Conservation (phyloP, 805 yeast genomes). For the Cyberlindnera euphorbiae region DNA sequence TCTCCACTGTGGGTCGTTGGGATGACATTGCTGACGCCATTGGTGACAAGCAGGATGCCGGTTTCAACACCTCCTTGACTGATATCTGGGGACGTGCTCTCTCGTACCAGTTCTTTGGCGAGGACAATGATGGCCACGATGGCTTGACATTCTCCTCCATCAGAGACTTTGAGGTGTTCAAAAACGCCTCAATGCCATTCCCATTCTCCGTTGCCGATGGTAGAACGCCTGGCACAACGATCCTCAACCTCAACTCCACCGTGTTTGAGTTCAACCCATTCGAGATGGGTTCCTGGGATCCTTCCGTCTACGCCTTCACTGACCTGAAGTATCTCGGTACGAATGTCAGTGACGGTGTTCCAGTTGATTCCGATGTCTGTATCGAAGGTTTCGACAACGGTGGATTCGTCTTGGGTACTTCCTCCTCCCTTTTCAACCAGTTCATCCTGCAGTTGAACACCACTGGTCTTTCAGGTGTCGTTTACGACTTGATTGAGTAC, state of each 20-base stretch:
- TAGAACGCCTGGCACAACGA: conserved; percentile 53
- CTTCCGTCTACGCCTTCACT: conserved; percentile 58
- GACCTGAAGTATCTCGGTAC: conserved; percentile 71
- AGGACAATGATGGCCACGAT: conserved; percentile 35
- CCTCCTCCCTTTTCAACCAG: conserved; percentile 76
- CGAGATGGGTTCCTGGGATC: conserved; percentile 88
- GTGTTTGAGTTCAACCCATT: conserved; percentile 59
- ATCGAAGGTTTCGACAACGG: conserved; percentile 71
- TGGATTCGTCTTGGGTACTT: conserved; percentile 78
- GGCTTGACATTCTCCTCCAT: conserved; percentile 56
- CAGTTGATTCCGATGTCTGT: conserved; percentile 43
- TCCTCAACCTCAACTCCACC: conserved; percentile 64
- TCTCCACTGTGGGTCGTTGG: conserved; percentile 50
- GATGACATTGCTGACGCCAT: conserved; percentile 49
- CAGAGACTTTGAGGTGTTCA: conserved; percentile 55
- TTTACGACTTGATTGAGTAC: conserved; percentile 40
- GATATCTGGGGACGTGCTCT: conserved; percentile 75
- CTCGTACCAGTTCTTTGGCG: conserved; percentile 16
- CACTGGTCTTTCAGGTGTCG: conserved; percentile 42
- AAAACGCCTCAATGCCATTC: conserved; percentile 63
- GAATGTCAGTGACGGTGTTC: conserved; percentile 21
- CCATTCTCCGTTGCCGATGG: conserved; percentile 66
- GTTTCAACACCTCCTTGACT: conserved; percentile 61
- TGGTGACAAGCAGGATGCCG: conserved; percentile 51
- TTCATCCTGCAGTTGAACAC: conserved; percentile 59